Conservation (phyloP, 1,139 yeast genomes). For the Pichia sp. region DNA sequence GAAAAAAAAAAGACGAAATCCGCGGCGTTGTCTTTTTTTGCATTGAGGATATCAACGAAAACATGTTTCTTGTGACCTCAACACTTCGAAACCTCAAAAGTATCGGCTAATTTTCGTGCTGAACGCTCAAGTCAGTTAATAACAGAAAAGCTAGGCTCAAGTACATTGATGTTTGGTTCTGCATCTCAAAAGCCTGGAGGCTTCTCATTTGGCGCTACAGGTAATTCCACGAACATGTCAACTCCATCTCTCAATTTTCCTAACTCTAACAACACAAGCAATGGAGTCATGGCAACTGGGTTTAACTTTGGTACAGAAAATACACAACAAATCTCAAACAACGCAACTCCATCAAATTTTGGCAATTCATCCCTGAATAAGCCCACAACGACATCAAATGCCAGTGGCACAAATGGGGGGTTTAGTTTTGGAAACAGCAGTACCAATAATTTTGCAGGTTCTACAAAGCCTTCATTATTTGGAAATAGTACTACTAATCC, state of each 20-base stretch:
- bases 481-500: conserved; percentile 26
- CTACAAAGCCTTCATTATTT: conserved; percentile 28
- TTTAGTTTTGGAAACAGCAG: conserved; percentile 7
- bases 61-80: not conserved
- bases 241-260: conserved; percentile 13
- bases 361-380: conserved; percentile 6
- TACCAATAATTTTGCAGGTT: conserved; percentile 14
- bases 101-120: too few species aligned
- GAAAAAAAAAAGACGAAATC: not conserved
- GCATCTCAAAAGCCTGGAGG: conserved; percentile 17
- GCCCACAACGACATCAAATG: not conserved
- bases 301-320: conserved; percentile 17
- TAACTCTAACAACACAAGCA: conserved; percentile 9
- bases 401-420: conserved; percentile 15
- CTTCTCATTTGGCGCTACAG: conserved; percentile 18
- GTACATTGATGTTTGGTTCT: conserved; percentile 18
- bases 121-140: too few species aligned
- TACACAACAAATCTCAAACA: not conserved
- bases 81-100: too few species aligned
- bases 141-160: not conserved
- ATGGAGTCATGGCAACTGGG: conserved; percentile 5
- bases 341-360: not conserved
- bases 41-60: not conserved
- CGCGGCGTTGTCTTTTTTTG: conserved; percentile 6
- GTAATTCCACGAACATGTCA: conserved; percentile 2